Evolutionary conservation across 345 rosid genomes (phyloP), one percentile per base, ranked within the genome.

Genomic region (Bruguiera gymnorhiza): DNA sequence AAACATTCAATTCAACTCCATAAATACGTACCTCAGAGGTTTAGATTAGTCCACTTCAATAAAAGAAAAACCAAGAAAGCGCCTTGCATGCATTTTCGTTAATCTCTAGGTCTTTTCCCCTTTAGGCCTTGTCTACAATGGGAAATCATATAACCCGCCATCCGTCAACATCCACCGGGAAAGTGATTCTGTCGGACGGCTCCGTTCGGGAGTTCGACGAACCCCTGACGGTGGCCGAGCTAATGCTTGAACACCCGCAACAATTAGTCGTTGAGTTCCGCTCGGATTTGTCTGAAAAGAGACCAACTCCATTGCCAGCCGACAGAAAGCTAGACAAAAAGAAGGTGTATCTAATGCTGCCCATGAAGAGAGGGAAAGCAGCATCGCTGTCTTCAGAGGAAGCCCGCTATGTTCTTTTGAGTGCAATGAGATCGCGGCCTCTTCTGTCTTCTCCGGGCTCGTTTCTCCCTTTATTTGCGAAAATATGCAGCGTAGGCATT

Each of bases 201-300:
- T 70, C 79, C 4, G 85, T 91, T 29, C 82, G 72, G 19, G 86
- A 71, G 66, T 76, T 85, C n/a, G 83, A 75, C 59, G 76, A 73
- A 24, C 75, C 86, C 0, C 55, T 84, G 6, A 89, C 95, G 0
- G 95, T 68, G n/a, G 95, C 95, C 0, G 97, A 91, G 86, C 83
- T 91, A 3, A 91, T 91, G 95, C 64, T 91, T 8, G 97, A 89
- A 10, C 77, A 89, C 70, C 97, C 95, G 0, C 84, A 81, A 37
- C 87, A 91, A 15, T 93, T 89, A 16, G 97, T 91, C 55, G 93
- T 87, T 13, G 95, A 91, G 69, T 83, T 89, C 73, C 75, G 72
- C 23, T 68, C 86, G 0, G 73, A 71, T 4, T 30, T 75, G 43
- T 69, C 76, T 2, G 77, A 76, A 54, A 86, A 73, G 37, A 76